Evolutionary conservation across 2,329 filamentous ascomycete genomes (phyloP), one percentile per base, ranked within the genome.

Genomic region (Pyrenochaeta sp.): DNA sequence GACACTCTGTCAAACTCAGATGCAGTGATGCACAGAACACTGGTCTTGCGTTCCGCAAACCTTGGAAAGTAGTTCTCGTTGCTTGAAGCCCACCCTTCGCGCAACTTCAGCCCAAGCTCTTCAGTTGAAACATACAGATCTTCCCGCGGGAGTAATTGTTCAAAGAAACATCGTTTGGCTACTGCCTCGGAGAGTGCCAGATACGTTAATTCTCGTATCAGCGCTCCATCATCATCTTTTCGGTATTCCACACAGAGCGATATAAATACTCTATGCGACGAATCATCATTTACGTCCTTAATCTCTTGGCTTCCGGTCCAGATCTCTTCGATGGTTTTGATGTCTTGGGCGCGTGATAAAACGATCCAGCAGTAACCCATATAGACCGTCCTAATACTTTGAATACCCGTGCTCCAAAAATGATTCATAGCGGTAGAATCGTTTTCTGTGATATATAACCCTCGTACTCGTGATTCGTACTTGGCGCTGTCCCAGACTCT

Each of bases 311-410:
- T 31, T 14, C 29, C 29, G 7, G 29, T 31, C 29, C 29, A 31
- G 14, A 14, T 14, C 29, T 31, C 29, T 41, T 44, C 21, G 41
- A 30, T 44, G 29, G 41, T 31, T 17, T 44, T 30, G 6, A 31
- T 44, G 17, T 44, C 41, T 44, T 44, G 41, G 23, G 41, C 21
- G 23, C 29, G 15, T 30, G 29, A 15, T 44, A 44, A 44, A 14
- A 31, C 7, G 29, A 31, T 7, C 29, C 29, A 31, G 14, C 29
- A 31, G 29, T 14, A 14, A 7, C 17, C 11, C 20, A 23, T 21
- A 41, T 41, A 20, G 9, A 21, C 18, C 37, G 37, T 41, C 2
- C 23, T 7, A n/a, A 41, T 2, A 20, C 3, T 41, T 7, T 41
- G 9, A 20, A 2, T 20, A 20, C 37, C 37, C 4, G 5, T 21